phyloP scores from a whole-genome alignment of 805 yeast genomes.

The Yarrowia hollandica region DNA sequence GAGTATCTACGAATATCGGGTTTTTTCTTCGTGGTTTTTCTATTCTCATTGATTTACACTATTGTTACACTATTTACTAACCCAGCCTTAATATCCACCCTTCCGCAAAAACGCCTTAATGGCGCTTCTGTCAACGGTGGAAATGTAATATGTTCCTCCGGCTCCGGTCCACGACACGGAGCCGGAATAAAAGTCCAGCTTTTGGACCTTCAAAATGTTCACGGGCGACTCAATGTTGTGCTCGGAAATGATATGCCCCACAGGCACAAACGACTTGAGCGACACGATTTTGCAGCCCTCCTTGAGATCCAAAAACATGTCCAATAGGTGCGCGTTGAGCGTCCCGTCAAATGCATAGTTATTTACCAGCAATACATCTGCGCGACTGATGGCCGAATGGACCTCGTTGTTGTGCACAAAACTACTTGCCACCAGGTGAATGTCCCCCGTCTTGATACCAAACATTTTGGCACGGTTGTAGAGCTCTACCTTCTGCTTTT shows the following conservation, averaged over 20 bases:
- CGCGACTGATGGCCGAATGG: slow-evolving; percentile 51
- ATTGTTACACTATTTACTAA: not conserved
- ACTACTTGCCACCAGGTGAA: slow-evolving; percentile 64
- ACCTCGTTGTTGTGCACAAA: slow-evolving; percentile 69
- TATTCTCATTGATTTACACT: too few species aligned
- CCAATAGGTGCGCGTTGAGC: slow-evolving; percentile 66
- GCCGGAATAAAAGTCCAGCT: slow-evolving; percentile 61
- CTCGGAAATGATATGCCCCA: slow-evolving; percentile 63
- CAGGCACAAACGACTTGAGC: slow-evolving; percentile 75
- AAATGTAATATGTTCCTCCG: slow-evolving; percentile 74
- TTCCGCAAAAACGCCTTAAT: slow-evolving; percentile 18
- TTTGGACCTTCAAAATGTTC: slow-evolving; percentile 63
- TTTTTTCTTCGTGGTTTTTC: too few species aligned
- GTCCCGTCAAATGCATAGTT: slow-evolving; percentile 81
- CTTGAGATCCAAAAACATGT: slow-evolving; percentile 60
- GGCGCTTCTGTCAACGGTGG: slow-evolving; percentile 54
- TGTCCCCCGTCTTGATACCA: slow-evolving; percentile 61
- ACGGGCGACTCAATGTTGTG: slow-evolving; percentile 57
- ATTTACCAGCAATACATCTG: slow-evolving; percentile 76
- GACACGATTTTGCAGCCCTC: slow-evolving; percentile 79
- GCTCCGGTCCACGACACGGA: slow-evolving; percentile 88
- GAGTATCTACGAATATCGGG: not conserved
- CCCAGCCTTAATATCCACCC: slow-evolving; percentile 13
- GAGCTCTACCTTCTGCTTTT: slow-evolving; percentile 59
- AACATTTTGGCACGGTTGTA: slow-evolving; percentile 56